Percentiles rank a stretch among this genome's conserved stretches.
phyloP scores from a whole-genome alignment of 805 yeast genomes.

The Candida saitoana region DNA sequence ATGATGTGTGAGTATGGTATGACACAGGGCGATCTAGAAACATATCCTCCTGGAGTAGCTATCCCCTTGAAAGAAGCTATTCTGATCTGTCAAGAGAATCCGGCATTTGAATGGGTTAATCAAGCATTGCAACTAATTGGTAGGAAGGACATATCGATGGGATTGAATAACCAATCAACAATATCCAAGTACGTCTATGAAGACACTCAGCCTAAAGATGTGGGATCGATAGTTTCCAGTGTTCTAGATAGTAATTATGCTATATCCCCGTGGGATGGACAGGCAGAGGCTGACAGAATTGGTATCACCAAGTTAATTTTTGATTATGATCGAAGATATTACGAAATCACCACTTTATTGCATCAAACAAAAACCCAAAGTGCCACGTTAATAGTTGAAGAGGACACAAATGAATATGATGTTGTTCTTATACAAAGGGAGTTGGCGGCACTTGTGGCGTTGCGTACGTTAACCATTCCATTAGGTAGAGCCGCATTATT shows the following conservation, averaged over 20 bases:
- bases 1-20: slow-evolving; percentile 59
- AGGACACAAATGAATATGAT: slow-evolving; percentile 50
- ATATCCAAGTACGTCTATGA: slow-evolving; percentile 10
- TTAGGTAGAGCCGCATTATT: slow-evolving; percentile 75
- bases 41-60: slow-evolving; percentile 69
- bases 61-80: slow-evolving; percentile 65
- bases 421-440: slow-evolving; percentile 51
- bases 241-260: slow-evolving; percentile 39
- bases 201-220: slow-evolving; percentile 24
- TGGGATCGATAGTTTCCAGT: slow-evolving; percentile 35
- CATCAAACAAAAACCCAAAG: slow-evolving; percentile 67
- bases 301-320: slow-evolving; percentile 70
- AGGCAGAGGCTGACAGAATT: slow-evolving; percentile 63
- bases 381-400: slow-evolving; percentile 36
- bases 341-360: slow-evolving; percentile 67
- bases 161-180: slow-evolving; percentile 16
- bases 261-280: slow-evolving; percentile 64
- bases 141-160: slow-evolving; percentile 56
- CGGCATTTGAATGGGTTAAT: slow-evolving; percentile 45
- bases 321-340: slow-evolving; percentile 71
- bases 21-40: slow-evolving; percentile 49
- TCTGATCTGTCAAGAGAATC: slow-evolving; percentile 47
- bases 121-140: slow-evolving; percentile 56
- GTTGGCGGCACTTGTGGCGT: slow-evolving; percentile 57
- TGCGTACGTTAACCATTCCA: slow-evolving; percentile 72